Base-by-base conservation (phyloP, 2,329 filamentous ascomycete genomes). In the Aspergillus fijiensis region DNA sequence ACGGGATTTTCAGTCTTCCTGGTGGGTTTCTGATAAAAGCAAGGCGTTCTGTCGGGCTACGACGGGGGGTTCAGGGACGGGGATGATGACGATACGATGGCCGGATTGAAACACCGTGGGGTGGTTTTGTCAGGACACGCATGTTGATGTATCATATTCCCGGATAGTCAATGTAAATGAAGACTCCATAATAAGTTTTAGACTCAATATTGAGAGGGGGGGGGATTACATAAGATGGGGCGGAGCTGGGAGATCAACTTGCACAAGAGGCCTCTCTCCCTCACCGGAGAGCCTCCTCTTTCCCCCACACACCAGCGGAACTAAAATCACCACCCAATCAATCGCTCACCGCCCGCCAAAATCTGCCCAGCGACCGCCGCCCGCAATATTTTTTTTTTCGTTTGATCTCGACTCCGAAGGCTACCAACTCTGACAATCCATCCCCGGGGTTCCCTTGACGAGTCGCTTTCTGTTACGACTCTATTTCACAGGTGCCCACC, bases 11-110 rank as follows among this genome's bases (percentile, higher is more conserved):
- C 63, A 58, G 61, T 63, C 58, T 63, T 61, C 60, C 59, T 61
- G 56, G 62, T 62, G 59, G 58, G 56, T 65, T 63, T 60, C 55
- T 59, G 58, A 65, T 65, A 71, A 73, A 74, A 70, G 69, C 65
- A 70, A 73, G 73, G 72, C 73, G 73, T 75, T 75, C 62, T 64
- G 60, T 61, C 51, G 66, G 67, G 62, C 63, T 68, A 67, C 59
- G 61, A 65, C 63, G 62, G 67, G 27, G 33, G 51, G 21, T 67
- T 64, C 60, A 63, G 63, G 66, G 65, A 63, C 59, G 55, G 61
- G 27, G 59, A 62, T 60, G 65, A 65, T 61, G 61, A 63, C 60
- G 61, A 63, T 62, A 60, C 58, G 56, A 65, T 63, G 60, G 60
- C 60, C 63, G 57, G 57, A 57, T 58, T 57, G 42, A 55, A 55